Percentiles rank a stretch among this genome's conserved stretches.
phyloP scores from a whole-genome alignment of 23 red algal genomes.

The Gracilaria vermiculophylla region DNA sequence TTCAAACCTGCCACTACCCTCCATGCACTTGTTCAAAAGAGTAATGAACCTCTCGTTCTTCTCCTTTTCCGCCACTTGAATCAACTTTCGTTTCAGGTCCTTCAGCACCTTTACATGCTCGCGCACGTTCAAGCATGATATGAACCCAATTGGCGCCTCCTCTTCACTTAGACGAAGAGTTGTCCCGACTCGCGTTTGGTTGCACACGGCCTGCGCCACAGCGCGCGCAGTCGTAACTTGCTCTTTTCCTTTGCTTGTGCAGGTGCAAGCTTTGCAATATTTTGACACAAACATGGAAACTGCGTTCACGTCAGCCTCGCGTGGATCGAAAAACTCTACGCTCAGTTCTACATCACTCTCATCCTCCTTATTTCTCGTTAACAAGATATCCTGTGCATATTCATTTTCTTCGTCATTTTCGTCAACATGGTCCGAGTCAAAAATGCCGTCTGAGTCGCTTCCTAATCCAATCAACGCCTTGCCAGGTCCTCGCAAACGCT shows the following conservation, averaged over 20 bases:
- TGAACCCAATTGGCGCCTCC: conserved; percentile 55
- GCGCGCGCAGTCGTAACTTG: neutral
- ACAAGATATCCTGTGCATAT: neutral
- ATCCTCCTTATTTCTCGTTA: neutral
- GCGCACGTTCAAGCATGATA: conserved; percentile 52
- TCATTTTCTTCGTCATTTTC: neutral
- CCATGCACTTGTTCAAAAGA: conserved; percentile 14
- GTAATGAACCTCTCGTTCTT: conserved; percentile 8
- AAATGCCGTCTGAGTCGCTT: neutral
- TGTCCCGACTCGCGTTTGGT: conserved; percentile 75
- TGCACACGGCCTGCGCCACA: conserved; percentile 45
- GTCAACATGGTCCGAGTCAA: neutral
- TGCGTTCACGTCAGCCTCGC: neutral
- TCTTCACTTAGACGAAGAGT: conserved; percentile 48
- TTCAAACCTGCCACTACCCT: conserved; percentile 11
- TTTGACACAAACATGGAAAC: neutral
- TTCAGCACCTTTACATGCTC: conserved; percentile 7
- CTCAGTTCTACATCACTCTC: conserved; percentile 47
- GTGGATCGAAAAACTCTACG: conserved; percentile 53
- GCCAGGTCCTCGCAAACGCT: neutral
- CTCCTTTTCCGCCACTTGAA: neutral
- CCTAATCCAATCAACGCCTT: neutral
- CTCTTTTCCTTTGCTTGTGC: neutral
- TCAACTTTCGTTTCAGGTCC: neutral
- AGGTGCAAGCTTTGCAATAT: neutral